Evolutionary conservation across 1,284 basidiomycete species (phyloP), one percentile per base, ranked within the genome.

Genomic region (Amylostereum areolatum): DNA sequence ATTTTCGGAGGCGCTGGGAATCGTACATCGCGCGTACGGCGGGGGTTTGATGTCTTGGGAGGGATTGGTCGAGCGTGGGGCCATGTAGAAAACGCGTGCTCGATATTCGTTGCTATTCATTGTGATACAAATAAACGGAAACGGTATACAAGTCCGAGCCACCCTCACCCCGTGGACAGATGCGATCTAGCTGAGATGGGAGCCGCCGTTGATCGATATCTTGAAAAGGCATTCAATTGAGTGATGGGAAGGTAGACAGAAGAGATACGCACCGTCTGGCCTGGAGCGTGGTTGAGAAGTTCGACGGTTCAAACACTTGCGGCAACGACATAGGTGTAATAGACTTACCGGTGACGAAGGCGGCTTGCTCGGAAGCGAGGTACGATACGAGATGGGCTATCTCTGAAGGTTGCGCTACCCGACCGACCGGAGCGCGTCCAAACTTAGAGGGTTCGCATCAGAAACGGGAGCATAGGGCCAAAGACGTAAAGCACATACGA

Each of bases 311-410:
- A 10, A 28, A 50, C n/a, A 48, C 35, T 46, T 32, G 30, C 5
- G 25, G n/a, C 10, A 12, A n/a, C 28, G 10, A 11, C 3, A 47
- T 28, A 25, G 12, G 6, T n/a, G 2, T 8, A 32, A 30, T 29
- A 25, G 10, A 41, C 50, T 33, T 45, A 58, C 62, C 62, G 3
- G 62, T 63, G 9, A 62, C 50, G 28, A 57, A 60, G 29, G 53
- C 44, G 25, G 61, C 50, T 2, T 53, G 45, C 29, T 59, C 54
- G 10, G 60, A 59, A 9, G 50, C 62, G 11, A 62, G 51, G 46
- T 57, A 63, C 7, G 61, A 60, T 1, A 57, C 59, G 1, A 63
- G 49, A 6, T 45, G 54, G 5, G 61, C 56, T 9, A 62, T 45
- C 25, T 63, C 62, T 31, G 58, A 57, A 3, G 61, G 59, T 28